phyloP scores from a whole-genome alignment of 192 early-diverging fungal genomes.

The Coemansia sp. region DNA sequence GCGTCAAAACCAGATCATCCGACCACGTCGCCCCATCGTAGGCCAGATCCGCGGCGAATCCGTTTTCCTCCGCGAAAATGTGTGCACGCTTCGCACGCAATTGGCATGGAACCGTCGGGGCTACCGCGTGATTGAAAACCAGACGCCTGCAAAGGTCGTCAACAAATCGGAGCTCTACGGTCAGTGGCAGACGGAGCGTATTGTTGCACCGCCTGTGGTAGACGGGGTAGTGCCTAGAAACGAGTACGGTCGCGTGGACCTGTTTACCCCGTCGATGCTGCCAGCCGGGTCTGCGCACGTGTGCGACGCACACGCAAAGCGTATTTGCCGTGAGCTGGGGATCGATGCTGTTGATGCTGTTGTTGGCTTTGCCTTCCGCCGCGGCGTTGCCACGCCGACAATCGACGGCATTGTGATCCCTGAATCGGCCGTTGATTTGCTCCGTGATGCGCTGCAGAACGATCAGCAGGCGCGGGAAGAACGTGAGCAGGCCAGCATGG shows the following conservation, averaged over 20 bases:
- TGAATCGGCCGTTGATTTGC: slow-evolving; percentile 9
- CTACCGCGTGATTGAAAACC: slow-evolving; percentile 14
- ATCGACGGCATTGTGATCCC: slow-evolving; percentile 38
- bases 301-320: slow-evolving; percentile 55
- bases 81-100: slow-evolving; percentile 58
- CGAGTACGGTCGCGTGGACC: slow-evolving; percentile 77
- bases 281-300: slow-evolving; percentile 78
- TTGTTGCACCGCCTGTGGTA: slow-evolving; percentile 59
- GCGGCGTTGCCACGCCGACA: slow-evolving; percentile 26
- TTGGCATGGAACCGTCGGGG: slow-evolving; percentile 64
- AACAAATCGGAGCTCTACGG: slow-evolving; percentile 58
- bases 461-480: not conserved
- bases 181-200: slow-evolving; percentile 83
- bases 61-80: slow-evolving; percentile 75
- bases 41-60: slow-evolving; percentile 73
- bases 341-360: slow-evolving; percentile 84
- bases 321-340: slow-evolving; percentile 69
- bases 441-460: slow-evolving; percentile 32
- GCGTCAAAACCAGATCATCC: slow-evolving; percentile 72
- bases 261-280: slow-evolving; percentile 82
- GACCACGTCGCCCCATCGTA: slow-evolving; percentile 67
- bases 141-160: slow-evolving; percentile 41
- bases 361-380: slow-evolving; percentile 53
- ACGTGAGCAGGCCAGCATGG: not conserved
- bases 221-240: slow-evolving; percentile 80